Evolutionary conservation across 2,329 filamentous ascomycete genomes (phyloP).

Genomic region (Ascochyta pisi): DNA sequence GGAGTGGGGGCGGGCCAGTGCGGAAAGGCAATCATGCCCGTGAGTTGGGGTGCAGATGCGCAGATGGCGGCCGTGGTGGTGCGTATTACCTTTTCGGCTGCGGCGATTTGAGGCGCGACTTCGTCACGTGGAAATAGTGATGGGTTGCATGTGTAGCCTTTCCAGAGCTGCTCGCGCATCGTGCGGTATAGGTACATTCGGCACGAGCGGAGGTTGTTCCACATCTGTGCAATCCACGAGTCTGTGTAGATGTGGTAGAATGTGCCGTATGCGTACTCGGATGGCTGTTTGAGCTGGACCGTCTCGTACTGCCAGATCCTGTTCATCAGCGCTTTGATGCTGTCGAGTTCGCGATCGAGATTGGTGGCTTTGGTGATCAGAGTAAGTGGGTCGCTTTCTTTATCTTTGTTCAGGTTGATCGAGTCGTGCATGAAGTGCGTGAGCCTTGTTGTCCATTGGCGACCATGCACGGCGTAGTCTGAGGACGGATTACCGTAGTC

Average conservation of each 20-base stretch:
- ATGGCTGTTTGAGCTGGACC: neutral
- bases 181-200: conserved; percentile 33
- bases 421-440: conserved; percentile 30
- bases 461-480: conserved; percentile 32
- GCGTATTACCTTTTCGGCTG: conserved; percentile 24
- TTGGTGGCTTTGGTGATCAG: conserved; percentile 23
- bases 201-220: conserved; percentile 38
- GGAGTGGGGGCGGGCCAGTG: neutral
- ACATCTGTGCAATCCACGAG: conserved; percentile 41
- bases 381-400: conserved; percentile 20
- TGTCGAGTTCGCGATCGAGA: conserved; percentile 33
- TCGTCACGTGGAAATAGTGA: conserved; percentile 22
- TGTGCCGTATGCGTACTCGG: conserved; percentile 26
- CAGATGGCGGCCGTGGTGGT: conserved; percentile 22
- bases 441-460: conserved; percentile 28
- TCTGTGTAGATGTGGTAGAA: conserved; percentile 41
- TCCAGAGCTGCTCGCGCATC: conserved; percentile 29
- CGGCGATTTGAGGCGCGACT: conserved; percentile 12
- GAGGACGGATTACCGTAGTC: conserved; percentile 18
- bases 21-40: conserved; percentile 38
- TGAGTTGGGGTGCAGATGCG: conserved; percentile 39
- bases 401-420: conserved; percentile 31
- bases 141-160: conserved; percentile 18
- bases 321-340: conserved; percentile 29
- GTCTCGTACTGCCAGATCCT: conserved; percentile 35